A percentile compares a stretch with the other conserved stretches of the same genome.
Evolutionary conservation across 176 grass and related monocot genomes (phyloP).

Genomic region (Musa schizocarpa): DNA sequence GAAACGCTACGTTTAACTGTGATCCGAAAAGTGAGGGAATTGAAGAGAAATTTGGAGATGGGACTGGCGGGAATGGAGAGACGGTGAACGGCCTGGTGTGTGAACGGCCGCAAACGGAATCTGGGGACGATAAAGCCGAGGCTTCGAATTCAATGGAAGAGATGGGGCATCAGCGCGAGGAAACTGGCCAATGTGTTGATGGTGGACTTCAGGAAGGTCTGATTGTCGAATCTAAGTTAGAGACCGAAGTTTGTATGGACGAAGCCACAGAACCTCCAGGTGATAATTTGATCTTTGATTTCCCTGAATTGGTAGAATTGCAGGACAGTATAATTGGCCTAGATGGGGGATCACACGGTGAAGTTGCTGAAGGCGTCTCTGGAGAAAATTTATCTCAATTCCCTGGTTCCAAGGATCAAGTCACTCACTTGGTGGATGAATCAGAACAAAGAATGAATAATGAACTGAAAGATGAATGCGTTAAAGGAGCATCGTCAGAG

Average conservation of each 20-base stretch:
- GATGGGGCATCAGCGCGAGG: conserved; percentile 21
- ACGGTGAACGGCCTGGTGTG: not conserved
- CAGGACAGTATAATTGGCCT: not conserved
- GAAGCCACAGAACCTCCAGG: not conserved
- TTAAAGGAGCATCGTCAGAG: not conserved
- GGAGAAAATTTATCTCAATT: no score
- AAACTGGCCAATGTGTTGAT: conserved; percentile 11
- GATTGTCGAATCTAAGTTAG: not conserved
- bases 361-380: not conserved
- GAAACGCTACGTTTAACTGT: not conserved
- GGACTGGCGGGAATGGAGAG: not conserved
- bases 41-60: conserved; percentile 7
- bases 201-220: conserved; percentile 24
- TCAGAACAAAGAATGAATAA: conserved; percentile 13
- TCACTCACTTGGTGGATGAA: conserved; percentile 17
- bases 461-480: conserved; percentile 2
- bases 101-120: not conserved
- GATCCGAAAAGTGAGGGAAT: not conserved
- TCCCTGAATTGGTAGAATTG: conserved; percentile 40
- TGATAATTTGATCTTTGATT: conserved; percentile 33
- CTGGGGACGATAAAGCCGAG: conserved; percentile 13
- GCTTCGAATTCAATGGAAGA: conserved; percentile 29
- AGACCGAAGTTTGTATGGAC: not conserved
- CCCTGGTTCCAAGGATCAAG: conserved; percentile 25
- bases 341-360: not conserved